These are phyloP conservation scores for Apiotrichum domesticum DNA, from an alignment of 1,284 basidiomycete genomes.

Conservation along the genomic window DNA sequence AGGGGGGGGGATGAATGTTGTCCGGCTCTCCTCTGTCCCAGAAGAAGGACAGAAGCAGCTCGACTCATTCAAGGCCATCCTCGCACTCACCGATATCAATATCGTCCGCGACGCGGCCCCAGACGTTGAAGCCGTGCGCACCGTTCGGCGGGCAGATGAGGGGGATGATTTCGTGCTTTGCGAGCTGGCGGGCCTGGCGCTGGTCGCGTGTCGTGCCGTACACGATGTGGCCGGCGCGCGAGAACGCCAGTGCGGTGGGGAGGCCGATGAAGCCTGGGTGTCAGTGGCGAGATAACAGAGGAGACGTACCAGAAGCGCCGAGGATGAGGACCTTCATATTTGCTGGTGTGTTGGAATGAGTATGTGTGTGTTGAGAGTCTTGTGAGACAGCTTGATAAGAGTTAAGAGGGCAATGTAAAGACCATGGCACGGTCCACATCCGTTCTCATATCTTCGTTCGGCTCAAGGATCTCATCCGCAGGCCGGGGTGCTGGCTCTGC, in stretches of 20 bases:
- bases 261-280: constrained; percentile 51
- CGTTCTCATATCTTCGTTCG: too few species aligned
- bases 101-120: constrained; percentile 48
- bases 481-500: too few species aligned
- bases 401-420: too few species aligned
- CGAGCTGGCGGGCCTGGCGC: constrained; percentile 46
- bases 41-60: too few species aligned
- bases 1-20: too few species aligned
- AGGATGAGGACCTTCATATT: constrained; percentile 44
- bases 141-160: constrained; percentile 48
- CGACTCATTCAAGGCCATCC: too few species aligned
- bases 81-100: constrained; percentile 51
- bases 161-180: constrained; percentile 54
- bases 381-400: too few species aligned
- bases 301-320: constrained; percentile 41
- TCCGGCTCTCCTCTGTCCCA: too few species aligned
- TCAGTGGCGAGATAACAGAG: neutral
- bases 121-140: constrained; percentile 37
- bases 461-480: too few species aligned
- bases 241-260: constrained; percentile 51
- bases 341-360: neutral
- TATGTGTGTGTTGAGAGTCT: neutral
- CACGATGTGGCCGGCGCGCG: constrained; percentile 54
- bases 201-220: constrained; percentile 52
- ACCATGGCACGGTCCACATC: too few species aligned